Percentiles rank a stretch among this genome's conserved stretches.
phyloP scores from a whole-genome alignment of 2,329 filamentous ascomycete genomes.

The Penicillium sp. region DNA sequence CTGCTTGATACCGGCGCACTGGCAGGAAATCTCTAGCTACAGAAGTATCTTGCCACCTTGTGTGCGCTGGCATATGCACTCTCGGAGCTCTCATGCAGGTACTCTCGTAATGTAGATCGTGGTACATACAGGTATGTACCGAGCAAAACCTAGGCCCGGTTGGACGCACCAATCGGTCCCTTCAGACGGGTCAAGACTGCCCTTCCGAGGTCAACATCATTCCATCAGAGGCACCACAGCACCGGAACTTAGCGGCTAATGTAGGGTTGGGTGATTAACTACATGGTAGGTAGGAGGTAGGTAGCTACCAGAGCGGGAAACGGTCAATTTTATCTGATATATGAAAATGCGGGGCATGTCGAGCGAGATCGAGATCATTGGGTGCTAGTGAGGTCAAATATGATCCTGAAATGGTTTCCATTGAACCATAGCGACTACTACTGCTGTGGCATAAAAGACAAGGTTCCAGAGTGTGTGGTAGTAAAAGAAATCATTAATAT shows the following conservation, averaged over 20 bases:
- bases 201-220: neutral
- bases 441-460: neutral
- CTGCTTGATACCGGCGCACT: neutral
- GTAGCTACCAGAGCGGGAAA: neutral
- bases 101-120: constrained; percentile 3
- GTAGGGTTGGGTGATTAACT: neutral
- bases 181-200: neutral
- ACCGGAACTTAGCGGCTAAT: neutral
- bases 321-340: constrained; percentile 1
- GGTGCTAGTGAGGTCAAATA: neutral
- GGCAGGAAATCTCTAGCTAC: neutral
- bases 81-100: constrained; percentile 1
- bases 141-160: neutral
- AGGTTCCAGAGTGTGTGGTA: neutral
- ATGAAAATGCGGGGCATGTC: neutral
- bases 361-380: neutral
- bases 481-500: constrained; percentile 17
- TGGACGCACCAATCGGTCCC: neutral
- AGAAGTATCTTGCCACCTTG: neutral
- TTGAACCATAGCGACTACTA: neutral
- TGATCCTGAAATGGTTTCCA: neutral
- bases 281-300: too few relatives aligned
- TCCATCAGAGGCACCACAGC: neutral
- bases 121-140: neutral
- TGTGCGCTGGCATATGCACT: constrained; percentile 7